These are phyloP conservation scores for Arxiozyma bovina DNA, from an alignment of 1,139 yeast species.

Conservation along the genomic window DNA sequence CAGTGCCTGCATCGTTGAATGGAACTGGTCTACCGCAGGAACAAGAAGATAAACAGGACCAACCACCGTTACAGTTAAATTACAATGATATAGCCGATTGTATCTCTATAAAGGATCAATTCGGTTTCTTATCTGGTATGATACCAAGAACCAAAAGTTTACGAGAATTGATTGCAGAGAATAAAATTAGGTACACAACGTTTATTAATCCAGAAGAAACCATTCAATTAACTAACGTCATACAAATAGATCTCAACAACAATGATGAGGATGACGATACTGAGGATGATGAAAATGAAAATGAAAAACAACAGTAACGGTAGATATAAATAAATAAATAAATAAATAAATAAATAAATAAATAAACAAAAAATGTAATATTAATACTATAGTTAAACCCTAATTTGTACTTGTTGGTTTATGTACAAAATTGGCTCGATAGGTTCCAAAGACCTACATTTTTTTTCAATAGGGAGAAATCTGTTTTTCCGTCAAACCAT, in stretches of 20 bases:
- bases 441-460: too few species aligned
- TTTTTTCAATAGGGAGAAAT: too few species aligned
- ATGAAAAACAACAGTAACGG: background rate
- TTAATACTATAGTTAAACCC: too few species aligned
- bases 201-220: background rate
- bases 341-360: too few species aligned
- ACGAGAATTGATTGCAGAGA: slow-evolving; percentile 38
- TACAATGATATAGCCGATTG: slow-evolving; percentile 74
- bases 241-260: background rate
- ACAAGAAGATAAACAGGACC: background rate
- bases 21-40: background rate
- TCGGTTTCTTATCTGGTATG: slow-evolving; percentile 57
- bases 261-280: background rate
- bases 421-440: too few species aligned
- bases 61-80: slow-evolving; percentile 7
- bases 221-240: background rate
- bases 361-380: too few species aligned
- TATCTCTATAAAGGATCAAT: slow-evolving; percentile 56
- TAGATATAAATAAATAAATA: background rate
- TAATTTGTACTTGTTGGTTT: too few species aligned
- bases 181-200: slow-evolving; percentile 36
- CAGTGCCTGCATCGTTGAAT: background rate
- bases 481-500: too few species aligned
- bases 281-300: background rate
- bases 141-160: slow-evolving; percentile 50